These are phyloP conservation scores for Usnea hakonensis DNA, from an alignment of 495 filamentous ascomycete species.

Conservation along the genomic window DNA sequence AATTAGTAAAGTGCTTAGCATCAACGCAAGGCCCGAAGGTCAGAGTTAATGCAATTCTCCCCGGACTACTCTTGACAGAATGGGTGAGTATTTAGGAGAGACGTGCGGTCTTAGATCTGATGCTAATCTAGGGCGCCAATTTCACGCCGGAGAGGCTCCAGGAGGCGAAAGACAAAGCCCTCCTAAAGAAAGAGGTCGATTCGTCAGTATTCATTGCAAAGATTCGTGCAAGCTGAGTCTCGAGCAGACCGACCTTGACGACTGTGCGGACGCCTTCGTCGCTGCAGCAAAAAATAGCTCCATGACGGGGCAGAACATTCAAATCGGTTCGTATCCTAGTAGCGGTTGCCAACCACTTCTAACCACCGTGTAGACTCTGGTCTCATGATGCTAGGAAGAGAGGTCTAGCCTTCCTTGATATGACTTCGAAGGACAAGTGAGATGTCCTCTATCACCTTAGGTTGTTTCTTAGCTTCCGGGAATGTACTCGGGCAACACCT, in stretches of 20 bases:
- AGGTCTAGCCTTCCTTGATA: not conserved
- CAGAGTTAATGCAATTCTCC: slow-evolving; percentile 60
- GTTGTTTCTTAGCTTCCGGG: not conserved
- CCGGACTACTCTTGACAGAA: slow-evolving; percentile 62
- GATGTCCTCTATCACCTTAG: not conserved
- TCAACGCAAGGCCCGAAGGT: slow-evolving; percentile 56
- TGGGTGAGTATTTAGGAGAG: slow-evolving; percentile 45
- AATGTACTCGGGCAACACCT: not conserved
- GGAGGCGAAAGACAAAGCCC: slow-evolving; percentile 30
- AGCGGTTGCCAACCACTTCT: not conserved
- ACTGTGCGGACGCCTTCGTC: slow-evolving; percentile 46
- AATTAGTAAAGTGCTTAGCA: slow-evolving; percentile 68
- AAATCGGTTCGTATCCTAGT: slow-evolving; percentile 38
- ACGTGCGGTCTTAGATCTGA: slow-evolving; percentile 1
- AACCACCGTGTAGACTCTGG: slow-evolving; percentile 9
- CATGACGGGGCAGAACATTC: slow-evolving; percentile 49
- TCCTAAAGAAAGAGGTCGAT: slow-evolving; percentile 39
- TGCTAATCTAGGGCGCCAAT: slow-evolving; percentile 34
- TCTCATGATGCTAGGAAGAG: slow-evolving; percentile 9
- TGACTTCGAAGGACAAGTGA: not conserved
- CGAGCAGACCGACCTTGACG: slow-evolving; percentile 46
- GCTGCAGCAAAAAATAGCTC: slow-evolving; percentile 48
- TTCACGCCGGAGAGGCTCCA: slow-evolving; percentile 39
- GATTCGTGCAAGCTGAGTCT: slow-evolving; percentile 1
- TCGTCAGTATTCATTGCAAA: not conserved